phyloP scores from a whole-genome alignment of 441 rosid species.

The Pelargonium australe region DNA sequence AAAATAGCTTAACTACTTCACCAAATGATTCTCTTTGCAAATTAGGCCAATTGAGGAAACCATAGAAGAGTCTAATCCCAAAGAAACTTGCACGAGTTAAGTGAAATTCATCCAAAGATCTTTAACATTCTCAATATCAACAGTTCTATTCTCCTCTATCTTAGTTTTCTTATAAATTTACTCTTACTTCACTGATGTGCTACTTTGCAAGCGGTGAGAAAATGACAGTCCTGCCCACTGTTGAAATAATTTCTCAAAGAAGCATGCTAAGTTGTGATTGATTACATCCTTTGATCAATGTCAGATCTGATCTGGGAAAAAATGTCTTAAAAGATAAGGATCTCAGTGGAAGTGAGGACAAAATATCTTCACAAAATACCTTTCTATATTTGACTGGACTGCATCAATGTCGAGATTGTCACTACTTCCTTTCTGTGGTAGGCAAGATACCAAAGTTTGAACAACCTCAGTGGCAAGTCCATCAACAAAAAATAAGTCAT shows the following conservation, averaged over 20 bases:
- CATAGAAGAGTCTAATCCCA: neutral
- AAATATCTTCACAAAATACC: constrained; percentile 34
- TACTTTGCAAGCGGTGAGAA: neutral
- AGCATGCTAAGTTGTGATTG: neutral
- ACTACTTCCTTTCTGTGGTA: constrained; percentile 32
- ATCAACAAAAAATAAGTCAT: constrained; percentile 69
- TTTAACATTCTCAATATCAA: neutral
- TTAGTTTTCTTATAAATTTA: neutral
- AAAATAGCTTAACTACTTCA: neutral
- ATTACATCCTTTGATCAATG: neutral
- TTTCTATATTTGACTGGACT: constrained; percentile 60
- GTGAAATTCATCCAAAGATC: neutral
- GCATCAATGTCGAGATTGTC: constrained; percentile 38
- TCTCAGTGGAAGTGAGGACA: neutral
- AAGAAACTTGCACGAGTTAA: neutral
- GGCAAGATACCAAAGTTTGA: constrained; percentile 69
- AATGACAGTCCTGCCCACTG: neutral
- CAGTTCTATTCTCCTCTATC: neutral
- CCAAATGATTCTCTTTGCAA: neutral
- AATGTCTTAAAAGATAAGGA: constrained; percentile 6
- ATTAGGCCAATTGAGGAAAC: neutral
- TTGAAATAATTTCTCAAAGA: neutral
- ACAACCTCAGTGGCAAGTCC: constrained; percentile 67
- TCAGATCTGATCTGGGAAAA: neutral
- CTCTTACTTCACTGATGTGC: neutral